Conservation (phyloP, 176 grass and related monocot species). For the Pharus latifolius region DNA sequence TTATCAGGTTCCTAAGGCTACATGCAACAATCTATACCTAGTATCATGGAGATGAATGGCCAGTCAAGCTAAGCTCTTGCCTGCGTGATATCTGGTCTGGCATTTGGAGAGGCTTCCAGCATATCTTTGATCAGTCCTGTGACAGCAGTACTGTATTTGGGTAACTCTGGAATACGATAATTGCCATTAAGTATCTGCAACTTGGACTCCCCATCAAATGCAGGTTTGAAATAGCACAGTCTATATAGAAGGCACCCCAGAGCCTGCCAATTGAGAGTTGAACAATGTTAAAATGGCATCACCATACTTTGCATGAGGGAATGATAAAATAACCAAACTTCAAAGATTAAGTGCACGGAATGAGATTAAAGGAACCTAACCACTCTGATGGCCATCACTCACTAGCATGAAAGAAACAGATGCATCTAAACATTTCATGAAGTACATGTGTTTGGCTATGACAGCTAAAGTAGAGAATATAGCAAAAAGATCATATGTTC, state of each 20-base stretch:
- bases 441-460: neutral
- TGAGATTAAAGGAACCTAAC: neutral
- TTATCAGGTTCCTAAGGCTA: constrained; percentile 28
- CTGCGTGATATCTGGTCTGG: constrained; percentile 79
- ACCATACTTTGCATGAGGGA: neutral
- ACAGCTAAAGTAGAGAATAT: neutral
- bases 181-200: constrained; percentile 85
- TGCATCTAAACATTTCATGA: neutral
- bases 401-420: neutral
- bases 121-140: constrained; percentile 59
- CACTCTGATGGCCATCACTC: neutral
- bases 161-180: constrained; percentile 69
- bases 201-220: constrained; percentile 92
- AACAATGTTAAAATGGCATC: neutral
- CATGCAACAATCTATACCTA: constrained; percentile 55
- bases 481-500: neutral
- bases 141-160: constrained; percentile 42
- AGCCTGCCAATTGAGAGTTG: constrained; percentile 36
- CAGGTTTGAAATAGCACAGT: constrained; percentile 80
- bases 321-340: constrained; percentile 3
- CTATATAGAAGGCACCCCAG: constrained; percentile 82
- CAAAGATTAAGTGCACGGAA: neutral
- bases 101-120: constrained; percentile 58
- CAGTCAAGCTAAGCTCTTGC: constrained; percentile 62
- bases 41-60: constrained; percentile 44